phyloP scores from a whole-genome alignment of 805 yeast genomes.

The Pichia ethanolica region DNA sequence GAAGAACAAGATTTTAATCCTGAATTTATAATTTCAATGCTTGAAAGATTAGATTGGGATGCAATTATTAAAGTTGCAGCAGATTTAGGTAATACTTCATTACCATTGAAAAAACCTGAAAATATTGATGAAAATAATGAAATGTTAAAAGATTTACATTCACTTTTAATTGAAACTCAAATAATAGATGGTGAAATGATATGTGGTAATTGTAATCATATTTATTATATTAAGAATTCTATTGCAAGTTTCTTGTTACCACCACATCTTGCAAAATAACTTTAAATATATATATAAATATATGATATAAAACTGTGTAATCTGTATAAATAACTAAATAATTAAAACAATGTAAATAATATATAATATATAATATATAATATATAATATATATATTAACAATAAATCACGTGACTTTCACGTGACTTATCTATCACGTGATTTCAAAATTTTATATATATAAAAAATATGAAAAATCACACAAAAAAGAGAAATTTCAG shows the following conservation, averaged over 20 bases:
- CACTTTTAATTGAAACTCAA: slow-evolving; percentile 74
- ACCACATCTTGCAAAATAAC: slow-evolving; percentile 67
- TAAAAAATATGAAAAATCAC: no score
- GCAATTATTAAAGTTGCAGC: slow-evolving; percentile 72
- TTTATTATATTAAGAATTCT: slow-evolving; percentile 83
- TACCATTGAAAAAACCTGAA: slow-evolving; percentile 59
- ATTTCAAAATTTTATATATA: no score
- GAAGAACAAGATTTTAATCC: slow-evolving; percentile 79
- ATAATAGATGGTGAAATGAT: slow-evolving; percentile 84
- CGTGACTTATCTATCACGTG: no score
- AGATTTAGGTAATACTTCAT: slow-evolving; percentile 59
- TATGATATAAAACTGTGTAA: no score
- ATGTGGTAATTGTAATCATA: slow-evolving; percentile 79
- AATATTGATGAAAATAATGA: slow-evolving; percentile 38
- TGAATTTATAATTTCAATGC: slow-evolving; percentile 66
- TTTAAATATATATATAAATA: background rate
- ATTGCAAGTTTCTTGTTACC: slow-evolving; percentile 93
- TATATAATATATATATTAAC: no score
- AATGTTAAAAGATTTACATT: slow-evolving; percentile 68
- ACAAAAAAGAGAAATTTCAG: no score
- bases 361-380: no score
- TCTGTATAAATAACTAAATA: no score
- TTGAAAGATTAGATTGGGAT: slow-evolving; percentile 82
- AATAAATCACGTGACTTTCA: no score
- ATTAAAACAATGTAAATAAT: no score